Base-by-base conservation (phyloP, 768 basidiomycete species). In the Calocybe cyanea region DNA sequence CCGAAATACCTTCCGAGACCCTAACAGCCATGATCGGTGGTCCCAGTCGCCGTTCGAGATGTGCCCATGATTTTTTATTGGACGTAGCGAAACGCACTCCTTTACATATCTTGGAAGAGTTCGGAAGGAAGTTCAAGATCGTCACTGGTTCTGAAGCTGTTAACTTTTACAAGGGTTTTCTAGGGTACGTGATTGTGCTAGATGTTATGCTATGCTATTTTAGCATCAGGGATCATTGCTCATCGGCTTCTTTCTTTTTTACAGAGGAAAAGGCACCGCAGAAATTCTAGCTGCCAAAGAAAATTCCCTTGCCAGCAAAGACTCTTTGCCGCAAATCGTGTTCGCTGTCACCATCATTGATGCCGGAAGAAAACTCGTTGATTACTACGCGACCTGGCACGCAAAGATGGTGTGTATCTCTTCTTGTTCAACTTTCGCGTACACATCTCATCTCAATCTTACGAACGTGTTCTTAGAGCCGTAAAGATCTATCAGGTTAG, bases 341-440 rank as follows among this genome's bases (percentile, higher is more conserved):
- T 76, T 76, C 53, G 76, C 72, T 2, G 66, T 75, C 48, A 65
- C 71, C 15, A 67, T 62, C 14, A 57, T 60, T 50, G 65, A 69
- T 18, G 65, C 63, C 9, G 67, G 65, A 17, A 62, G 63, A 42
- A 72, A 67, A 51, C 66, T 67, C 31, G 67, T 75, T 25, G 73
- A 78, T 54, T 77, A 73, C 56, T 76, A 76, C 51, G 71, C 75
- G 70, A 69, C 71, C 23, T 76, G 75, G 75, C 63, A 65, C 50
- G 66, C 69, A 11, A 65, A 69, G 57, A 65, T 59, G 41, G 73
- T 73, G 38, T 41, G 69, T 49, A 7, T 18, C 20, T 9, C 36
- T 25, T 30, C 20, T 34, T 32, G 19, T 28, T 43, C 14, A 34
- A 28, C 35, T 39, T 13, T 10, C n/a, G 4, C 18, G 13, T 21